phyloP scores from a whole-genome alignment of 1,139 yeast species.

The Lodderomyces parapsilosis region DNA sequence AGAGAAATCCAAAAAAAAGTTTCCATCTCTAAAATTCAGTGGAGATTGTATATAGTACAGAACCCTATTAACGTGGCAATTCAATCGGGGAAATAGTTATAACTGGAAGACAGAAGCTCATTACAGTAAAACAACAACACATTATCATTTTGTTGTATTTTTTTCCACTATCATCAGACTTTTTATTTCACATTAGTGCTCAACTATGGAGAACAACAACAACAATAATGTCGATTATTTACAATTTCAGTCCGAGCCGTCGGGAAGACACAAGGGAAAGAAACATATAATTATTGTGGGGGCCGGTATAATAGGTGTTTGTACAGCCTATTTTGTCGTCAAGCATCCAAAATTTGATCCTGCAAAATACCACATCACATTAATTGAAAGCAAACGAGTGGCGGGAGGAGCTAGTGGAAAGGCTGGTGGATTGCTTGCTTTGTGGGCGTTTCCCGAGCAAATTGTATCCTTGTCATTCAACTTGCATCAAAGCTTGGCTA shows the following conservation, averaged over 20 bases:
- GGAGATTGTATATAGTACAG: no score
- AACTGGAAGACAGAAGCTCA: no score
- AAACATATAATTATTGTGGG: slow-evolving; percentile 77
- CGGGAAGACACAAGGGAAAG: slow-evolving; percentile 59
- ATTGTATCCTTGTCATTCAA: slow-evolving; percentile 86
- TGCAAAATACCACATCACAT: slow-evolving; percentile 71
- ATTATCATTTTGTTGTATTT: no score
- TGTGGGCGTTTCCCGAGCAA: slow-evolving; percentile 97
- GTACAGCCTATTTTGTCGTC: slow-evolving; percentile 87
- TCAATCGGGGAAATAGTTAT: no score
- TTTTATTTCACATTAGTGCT: background rate
- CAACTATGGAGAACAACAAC: background rate
- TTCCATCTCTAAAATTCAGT: background rate
- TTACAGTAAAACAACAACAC: no score
- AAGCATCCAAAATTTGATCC: slow-evolving; percentile 79
- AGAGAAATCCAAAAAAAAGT: background rate
- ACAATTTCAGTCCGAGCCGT: slow-evolving; percentile 43
- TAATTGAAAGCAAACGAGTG: slow-evolving; percentile 86
- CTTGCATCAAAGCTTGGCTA: slow-evolving; percentile 80
- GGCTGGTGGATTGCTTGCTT: slow-evolving; percentile 92
- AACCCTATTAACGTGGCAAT: no score
- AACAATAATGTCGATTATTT: slow-evolving; percentile 25
- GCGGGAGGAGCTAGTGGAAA: slow-evolving; percentile 98
- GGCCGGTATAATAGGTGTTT: slow-evolving; percentile 95
- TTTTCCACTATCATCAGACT: background rate